Evolutionary conservation across 179 eudicot species (phyloP), one percentile per base, ranked within the genome.

Genomic region (Spergularia azorica): DNA sequence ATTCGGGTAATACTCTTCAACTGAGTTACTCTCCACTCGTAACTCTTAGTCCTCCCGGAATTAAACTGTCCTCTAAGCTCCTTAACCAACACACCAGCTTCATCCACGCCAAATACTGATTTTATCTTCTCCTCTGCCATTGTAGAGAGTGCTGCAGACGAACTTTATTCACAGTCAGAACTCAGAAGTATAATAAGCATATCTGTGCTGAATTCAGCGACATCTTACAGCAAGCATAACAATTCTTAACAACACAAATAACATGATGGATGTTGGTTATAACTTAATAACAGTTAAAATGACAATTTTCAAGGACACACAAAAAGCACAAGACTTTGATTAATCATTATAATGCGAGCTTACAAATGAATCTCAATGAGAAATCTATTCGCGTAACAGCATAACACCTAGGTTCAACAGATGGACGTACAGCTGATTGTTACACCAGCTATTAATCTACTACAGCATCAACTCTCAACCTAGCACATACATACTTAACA

Each of bases 11-110:
- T 77, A 67, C 82, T 48, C 79, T 86, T 71, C 65, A 86, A 21
- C n/a, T 86, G 89, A 67, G 78, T 74, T 21, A 63, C 56, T 82
- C 89, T 82, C 89, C 89, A 86, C n/a, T 74, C 84, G 59, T 84
- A 86, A 57, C 80, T 79, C 80, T 62, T 86, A 7, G 87, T 86
- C 79, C 69, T 82, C 26, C 89, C 89, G 3, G 84, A 84, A 62
- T 75, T 63, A 57, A 79, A 86, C 58, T 77, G 76, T 62, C 56
- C 66, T 63, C 84, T 75, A 16, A 86, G 89, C 67, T 84, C 85
- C 70, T 79, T 75, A 3, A 86, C 84, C 62, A 86, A 36, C 10
- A 75, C 9, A 26, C 52, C 72, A 58, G 89, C 87, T 59, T 70
- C 52, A 51, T 74, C 67, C 36, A 39, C 77, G 82, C 82, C 89